Evolutionary conservation across 2,329 filamentous ascomycete genomes (phyloP), one percentile per base, ranked within the genome.

Genomic region (Trichocomaceae sp.): DNA sequence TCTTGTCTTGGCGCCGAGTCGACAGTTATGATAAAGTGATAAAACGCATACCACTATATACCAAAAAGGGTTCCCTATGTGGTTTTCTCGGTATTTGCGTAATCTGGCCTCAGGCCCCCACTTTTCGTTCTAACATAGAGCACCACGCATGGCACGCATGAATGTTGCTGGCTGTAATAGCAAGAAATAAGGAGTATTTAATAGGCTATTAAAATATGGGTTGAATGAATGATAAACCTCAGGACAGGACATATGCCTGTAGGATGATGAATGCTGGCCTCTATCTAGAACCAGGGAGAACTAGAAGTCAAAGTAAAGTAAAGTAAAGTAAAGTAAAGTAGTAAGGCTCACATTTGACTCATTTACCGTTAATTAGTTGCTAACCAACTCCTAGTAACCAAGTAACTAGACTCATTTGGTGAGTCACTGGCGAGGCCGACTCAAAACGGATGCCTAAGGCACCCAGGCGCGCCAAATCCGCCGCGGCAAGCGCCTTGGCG

Each of bases 401-500:
- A n/a, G n/a, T n/a, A n/a, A n/a, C n/a, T n/a, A n/a, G n/a, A n/a
- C 5, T 42, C 6, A 22, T 42, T 10, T 20, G 35, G 15, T 39
- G 35, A 35, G 31, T 35, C 31, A 35, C 15, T 39, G 35, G n/a
- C 35, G 35, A 35, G 31, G 15, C 26, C 26, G 31, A 19, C 8
- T 13, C 17, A 17, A 44, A 13, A 6, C 5, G 17, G 41, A n/a
- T 33, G 50, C 50, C 50, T 52, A 19, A 46, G 50, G 50, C 41
- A 52, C 15, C 19, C n/a, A 37, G 10, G 29, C 19, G 50, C 33
- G 39, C 13, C 17, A 4, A 50, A 51, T 2, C 26, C 37, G 42
- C 15, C 51, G 51, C 45, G 8, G 45, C 45, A 33, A 33, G 45
- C 51, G 51, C 39, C 51, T 53, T 53, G 51, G 51, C 51, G 51